These are phyloP conservation scores for Aspergillus sp. DNA, from an alignment of 2,329 filamentous ascomycete genomes.

Conservation along the genomic window DNA sequence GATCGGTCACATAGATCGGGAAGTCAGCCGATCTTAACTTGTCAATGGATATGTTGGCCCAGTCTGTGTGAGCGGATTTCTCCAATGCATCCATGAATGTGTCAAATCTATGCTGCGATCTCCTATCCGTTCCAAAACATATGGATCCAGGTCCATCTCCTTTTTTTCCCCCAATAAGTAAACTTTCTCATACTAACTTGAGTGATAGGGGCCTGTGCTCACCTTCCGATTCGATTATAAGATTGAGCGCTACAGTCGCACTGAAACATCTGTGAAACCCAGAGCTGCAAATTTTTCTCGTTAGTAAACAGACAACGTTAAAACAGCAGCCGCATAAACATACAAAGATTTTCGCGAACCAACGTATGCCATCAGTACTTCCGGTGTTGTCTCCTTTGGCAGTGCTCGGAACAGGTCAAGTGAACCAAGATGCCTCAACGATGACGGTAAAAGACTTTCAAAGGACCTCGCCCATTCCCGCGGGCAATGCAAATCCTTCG, in stretches of 20 bases:
- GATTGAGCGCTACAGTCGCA: slow-evolving; percentile 36
- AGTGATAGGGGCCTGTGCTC: not conserved
- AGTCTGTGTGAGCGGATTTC: slow-evolving; percentile 36
- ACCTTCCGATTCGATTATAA: slow-evolving; percentile 34
- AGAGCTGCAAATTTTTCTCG: slow-evolving; percentile 22
- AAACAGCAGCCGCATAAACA: not conserved
- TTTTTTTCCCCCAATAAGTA: not conserved
- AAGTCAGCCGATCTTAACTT: slow-evolving; percentile 35
- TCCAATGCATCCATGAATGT: slow-evolving; percentile 33
- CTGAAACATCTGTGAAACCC: slow-evolving; percentile 40
- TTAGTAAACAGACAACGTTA: not conserved
- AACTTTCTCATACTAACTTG: not conserved
- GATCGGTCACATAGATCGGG: slow-evolving; percentile 36
- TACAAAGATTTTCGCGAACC: slow-evolving; percentile 34
- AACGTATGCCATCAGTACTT: slow-evolving; percentile 41
- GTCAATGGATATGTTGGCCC: slow-evolving; percentile 30
- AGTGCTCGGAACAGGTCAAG: slow-evolving; percentile 37
- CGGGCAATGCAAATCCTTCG: slow-evolving; percentile 35
- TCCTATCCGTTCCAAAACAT: slow-evolving; percentile 37
- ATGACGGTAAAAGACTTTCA: slow-evolving; percentile 29
- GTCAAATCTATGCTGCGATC: slow-evolving; percentile 35
- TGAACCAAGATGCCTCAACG: slow-evolving; percentile 33
- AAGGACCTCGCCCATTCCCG: slow-evolving; percentile 31
- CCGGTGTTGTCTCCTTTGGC: slow-evolving; percentile 33
- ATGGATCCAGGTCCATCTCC: slow-evolving; percentile 24